These are phyloP conservation scores for Nothophoma quercina DNA, from an alignment of 2,329 filamentous ascomycete species.

Conservation along the genomic window DNA sequence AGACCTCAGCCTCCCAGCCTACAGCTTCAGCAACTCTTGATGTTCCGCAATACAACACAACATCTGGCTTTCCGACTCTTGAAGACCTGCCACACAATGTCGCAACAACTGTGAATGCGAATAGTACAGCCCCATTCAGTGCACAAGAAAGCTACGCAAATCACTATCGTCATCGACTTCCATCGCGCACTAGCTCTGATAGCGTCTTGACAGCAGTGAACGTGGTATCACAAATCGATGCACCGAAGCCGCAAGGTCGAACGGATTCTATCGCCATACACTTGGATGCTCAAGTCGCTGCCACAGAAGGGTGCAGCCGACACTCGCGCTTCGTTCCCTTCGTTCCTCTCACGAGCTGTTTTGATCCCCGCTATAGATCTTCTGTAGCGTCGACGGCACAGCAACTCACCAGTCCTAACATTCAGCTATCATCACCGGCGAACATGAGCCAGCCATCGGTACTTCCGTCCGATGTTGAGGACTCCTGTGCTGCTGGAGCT, in stretches of 20 bases:
- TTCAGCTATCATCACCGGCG: no score
- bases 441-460: neutral
- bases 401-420: neutral
- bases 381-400: neutral
- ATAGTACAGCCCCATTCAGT: neutral
- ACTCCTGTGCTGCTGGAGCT: neutral
- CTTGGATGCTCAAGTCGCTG: slow-evolving; percentile 30
- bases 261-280: slow-evolving; percentile 33
- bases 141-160: neutral
- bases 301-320: slow-evolving; percentile 22
- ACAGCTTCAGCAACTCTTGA: neutral
- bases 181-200: slow-evolving; percentile 25
- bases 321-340: neutral
- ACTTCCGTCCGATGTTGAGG: neutral
- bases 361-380: neutral
- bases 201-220: slow-evolving; percentile 37
- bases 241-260: slow-evolving; percentile 31
- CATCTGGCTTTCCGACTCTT: slow-evolving; percentile 24
- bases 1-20: neutral
- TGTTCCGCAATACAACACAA: neutral
- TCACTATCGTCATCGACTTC: slow-evolving; percentile 17
- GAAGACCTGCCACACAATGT: slow-evolving; percentile 22
- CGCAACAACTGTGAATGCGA: slow-evolving; percentile 6
- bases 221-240: slow-evolving; percentile 33
- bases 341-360: neutral